Percentiles rank a stretch among this genome's conserved stretches.
Conservation (phyloP, 2,329 filamentous ascomycete species). For the Xylariaceae sp. region DNA sequence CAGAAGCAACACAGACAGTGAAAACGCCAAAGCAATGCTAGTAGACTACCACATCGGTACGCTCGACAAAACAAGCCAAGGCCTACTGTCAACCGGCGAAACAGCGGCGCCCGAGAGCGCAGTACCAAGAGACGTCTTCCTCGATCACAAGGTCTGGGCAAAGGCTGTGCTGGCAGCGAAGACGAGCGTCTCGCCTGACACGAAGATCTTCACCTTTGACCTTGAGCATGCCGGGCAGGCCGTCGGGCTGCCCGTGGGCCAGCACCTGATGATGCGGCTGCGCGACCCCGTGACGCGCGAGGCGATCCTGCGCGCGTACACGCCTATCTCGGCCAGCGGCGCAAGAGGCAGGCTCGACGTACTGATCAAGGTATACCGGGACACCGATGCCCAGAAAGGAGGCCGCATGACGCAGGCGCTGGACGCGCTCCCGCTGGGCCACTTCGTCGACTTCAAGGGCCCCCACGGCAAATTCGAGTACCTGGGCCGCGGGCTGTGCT, state of each 20-base stretch:
- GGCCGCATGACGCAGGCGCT: conserved; percentile 85
- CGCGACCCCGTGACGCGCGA: conserved; percentile 73
- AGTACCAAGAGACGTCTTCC: conserved; percentile 65
- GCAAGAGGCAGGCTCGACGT: conserved; percentile 72
- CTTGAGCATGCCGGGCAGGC: conserved; percentile 73
- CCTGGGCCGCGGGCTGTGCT: conserved; percentile 67
- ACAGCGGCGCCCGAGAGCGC: conserved; percentile 42
- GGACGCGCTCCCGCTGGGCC: conserved; percentile 73
- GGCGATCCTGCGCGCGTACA: conserved; percentile 84
- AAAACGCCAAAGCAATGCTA: conserved; percentile 93
- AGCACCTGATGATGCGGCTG: conserved; percentile 85
- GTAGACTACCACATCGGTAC: conserved; percentile 81
- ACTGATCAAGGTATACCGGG: conserved; percentile 82
- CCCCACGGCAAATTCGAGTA: conserved; percentile 89
- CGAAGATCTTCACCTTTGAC: conserved; percentile 79
- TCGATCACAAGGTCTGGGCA: conserved; percentile 75
- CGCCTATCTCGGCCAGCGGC: conserved; percentile 72
- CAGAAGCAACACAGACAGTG: conserved; percentile 67
- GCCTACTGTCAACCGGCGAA: conserved; percentile 55
- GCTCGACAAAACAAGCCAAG: conserved; percentile 65
- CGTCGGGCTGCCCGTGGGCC: conserved; percentile 80
- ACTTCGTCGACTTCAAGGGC: conserved; percentile 83
- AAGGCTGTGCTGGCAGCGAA: conserved; percentile 73
- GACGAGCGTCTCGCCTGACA: conserved; percentile 74
- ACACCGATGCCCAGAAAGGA: conserved; percentile 61